These are phyloP conservation scores for Botrytis squamosa DNA, from an alignment of 2,329 filamentous ascomycete species.

Conservation along the genomic window DNA sequence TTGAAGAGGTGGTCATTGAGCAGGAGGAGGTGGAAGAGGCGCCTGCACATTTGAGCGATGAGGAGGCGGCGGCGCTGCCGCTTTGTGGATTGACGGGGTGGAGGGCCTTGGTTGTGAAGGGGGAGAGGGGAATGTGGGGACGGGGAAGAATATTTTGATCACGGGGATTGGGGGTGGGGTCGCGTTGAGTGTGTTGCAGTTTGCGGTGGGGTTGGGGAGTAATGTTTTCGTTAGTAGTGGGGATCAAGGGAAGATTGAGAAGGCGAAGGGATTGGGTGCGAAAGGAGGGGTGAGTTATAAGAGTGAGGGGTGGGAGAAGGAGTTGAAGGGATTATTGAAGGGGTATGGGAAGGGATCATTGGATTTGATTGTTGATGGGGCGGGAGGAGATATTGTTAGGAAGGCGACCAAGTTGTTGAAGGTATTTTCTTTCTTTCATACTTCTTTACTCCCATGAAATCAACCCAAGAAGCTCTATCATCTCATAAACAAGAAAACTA, in stretches of 20 bases:
- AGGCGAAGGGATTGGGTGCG: slow-evolving; percentile 71
- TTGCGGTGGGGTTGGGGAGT: slow-evolving; percentile 67
- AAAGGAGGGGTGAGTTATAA: slow-evolving; percentile 81
- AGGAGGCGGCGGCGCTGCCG: slow-evolving; percentile 80
- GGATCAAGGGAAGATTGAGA: slow-evolving; percentile 66
- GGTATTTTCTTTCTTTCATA: slow-evolving; percentile 38
- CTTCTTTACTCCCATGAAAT: not conserved
- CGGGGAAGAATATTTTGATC: slow-evolving; percentile 73
- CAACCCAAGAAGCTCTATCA: not conserved
- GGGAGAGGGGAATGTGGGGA: slow-evolving; percentile 55
- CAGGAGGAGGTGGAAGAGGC: slow-evolving; percentile 73
- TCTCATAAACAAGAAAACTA: not conserved
- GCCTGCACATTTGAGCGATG: slow-evolving; percentile 67
- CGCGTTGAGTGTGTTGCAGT: slow-evolving; percentile 76
- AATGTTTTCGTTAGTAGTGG: slow-evolving; percentile 48
- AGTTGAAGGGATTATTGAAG: slow-evolving; percentile 62
- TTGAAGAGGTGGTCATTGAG: slow-evolving; percentile 69
- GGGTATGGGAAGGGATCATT: slow-evolving; percentile 60
- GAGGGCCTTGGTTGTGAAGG: slow-evolving; percentile 82
- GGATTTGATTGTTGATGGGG: slow-evolving; percentile 87
- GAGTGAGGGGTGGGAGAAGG: slow-evolving; percentile 76
- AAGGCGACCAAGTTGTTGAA: slow-evolving; percentile 69
- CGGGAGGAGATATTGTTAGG: slow-evolving; percentile 79
- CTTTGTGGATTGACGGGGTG: slow-evolving; percentile 74
- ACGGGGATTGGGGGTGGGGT: slow-evolving; percentile 94